Evolutionary conservation across 768 basidiomycete genomes (phyloP), one percentile per base, ranked within the genome.

Genomic region (Pluteus cervinus): DNA sequence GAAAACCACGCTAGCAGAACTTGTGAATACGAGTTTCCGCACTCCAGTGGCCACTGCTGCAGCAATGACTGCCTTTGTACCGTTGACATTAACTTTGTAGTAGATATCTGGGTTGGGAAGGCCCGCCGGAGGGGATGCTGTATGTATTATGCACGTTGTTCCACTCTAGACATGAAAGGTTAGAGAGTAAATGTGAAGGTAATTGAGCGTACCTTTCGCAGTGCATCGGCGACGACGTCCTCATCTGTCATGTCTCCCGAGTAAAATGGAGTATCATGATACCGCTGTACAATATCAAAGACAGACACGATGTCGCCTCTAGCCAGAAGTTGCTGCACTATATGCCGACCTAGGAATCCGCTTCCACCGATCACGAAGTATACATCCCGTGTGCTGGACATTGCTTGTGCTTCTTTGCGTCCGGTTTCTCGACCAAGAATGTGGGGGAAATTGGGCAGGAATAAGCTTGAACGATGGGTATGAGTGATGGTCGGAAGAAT

Each of bases 361-460:
- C 87, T 89, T 40, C 93, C 93, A 16, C 94, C 94, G 53, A 97
- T 84, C 52, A 99, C 91, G 39, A 94, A 65, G 62, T 88, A 97
- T 2, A 78, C 67, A 46, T 94, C 88, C 47, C 64, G 71, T 36
- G 39, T 29, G 28, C 49, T 45, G 20, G 59, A 37, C 54, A 60
- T 55, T 42, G 35, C 36, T n/a, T n/a, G n/a, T n/a, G n/a, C n/a
- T n/a, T n/a, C n/a, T n/a, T n/a, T n/a, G n/a, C n/a, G n/a, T n/a
- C n/a, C n/a, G n/a, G n/a, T n/a, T n/a, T n/a, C n/a, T n/a, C n/a
- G n/a, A 25, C 23, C 8, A 12, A 7, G 34, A 24, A 7, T 12
- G 24, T 30, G 24, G 24, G 28, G 41, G 17, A 21, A 32, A 15
- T 15, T 7, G 7, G 31, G 7, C 18, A 15, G 31, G 31, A 16